Base-by-base conservation (phyloP, 2,329 filamentous ascomycete species). In the Cadophora luteo-olivacea region DNA sequence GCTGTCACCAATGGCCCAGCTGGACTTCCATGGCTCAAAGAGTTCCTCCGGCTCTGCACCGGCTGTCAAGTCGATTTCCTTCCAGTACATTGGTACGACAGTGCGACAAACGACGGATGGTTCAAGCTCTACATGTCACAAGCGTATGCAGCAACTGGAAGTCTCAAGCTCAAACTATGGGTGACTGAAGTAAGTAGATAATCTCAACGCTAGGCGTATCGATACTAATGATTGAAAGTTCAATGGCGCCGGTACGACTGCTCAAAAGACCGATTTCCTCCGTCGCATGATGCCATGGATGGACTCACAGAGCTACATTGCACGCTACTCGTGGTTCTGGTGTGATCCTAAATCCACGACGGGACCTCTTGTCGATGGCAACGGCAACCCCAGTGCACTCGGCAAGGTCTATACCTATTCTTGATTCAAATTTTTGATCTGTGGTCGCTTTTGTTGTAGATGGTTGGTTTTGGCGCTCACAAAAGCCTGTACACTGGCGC, bases 51-150 rank as follows among this genome's bases (percentile, higher is more conserved):
- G 2, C 11, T 69, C 19, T 84, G 82, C 75, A 72, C 68, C 32
- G 78, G 73, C 45, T 83, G 81, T 77, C 76, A 75, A 22, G 79
- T 84, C 61, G 81, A 83, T 73, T 82, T 81, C 71, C 68, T 83
- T 65, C 78, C 80, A 68, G 57, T 68, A 12, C 82, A 84, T 72
- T 84, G 82, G 82, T 71, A 71, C 41, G 65, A 68, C 55, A n/a
- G 12, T 11, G 61, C 68, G 41, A 72, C 72, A 36, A 77, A 79
- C 68, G 72, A 76, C 24, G 72, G 71, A 5, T 80, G 81, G 75
- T 81, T 84, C 75, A 79, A 83, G 75, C 64, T 74, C 62, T 81
- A 82, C 72, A 72, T 83, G 51, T 65, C 78, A 14, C 79, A 81
- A 51, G 78, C 77, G 58, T 66, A 69, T 32, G 73, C 64, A 4